Evolutionary conservation across 345 rosid species (phyloP).

Genomic region (Diplotaxis tenuifolia): DNA sequence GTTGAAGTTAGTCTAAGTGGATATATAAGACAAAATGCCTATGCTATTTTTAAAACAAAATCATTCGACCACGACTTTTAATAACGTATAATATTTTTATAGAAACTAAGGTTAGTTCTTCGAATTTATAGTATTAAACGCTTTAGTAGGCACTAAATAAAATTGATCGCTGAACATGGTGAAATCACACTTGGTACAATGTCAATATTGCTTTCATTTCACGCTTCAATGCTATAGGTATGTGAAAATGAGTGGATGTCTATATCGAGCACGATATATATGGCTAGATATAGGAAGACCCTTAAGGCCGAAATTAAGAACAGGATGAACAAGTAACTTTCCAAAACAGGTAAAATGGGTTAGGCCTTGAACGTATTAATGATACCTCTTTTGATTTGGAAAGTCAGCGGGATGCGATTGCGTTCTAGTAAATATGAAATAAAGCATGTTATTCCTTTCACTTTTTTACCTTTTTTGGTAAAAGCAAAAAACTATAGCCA

Average conservation of each 20-base stretch:
- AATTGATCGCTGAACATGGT: neutral
- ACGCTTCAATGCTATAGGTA: neutral
- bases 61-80: no score
- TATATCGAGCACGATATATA: neutral
- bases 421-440: neutral
- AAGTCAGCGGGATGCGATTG: constrained; percentile 24
- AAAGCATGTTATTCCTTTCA: neutral
- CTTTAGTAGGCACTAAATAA: neutral
- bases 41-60: no score
- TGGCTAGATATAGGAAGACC: constrained; percentile 4
- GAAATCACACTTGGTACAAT: neutral
- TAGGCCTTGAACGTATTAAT: constrained; percentile 30
- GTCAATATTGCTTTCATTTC: neutral
- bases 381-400: constrained; percentile 20
- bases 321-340: constrained; percentile 29
- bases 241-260: constrained; percentile 20
- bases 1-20: no score
- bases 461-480: constrained; percentile 23
- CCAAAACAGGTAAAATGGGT: constrained; percentile 35
- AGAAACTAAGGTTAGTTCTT: neutral
- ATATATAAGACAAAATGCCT: no score
- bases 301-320: neutral
- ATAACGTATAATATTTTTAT: no score
- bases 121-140: neutral
- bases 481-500: neutral